A percentile compares a stretch with the other conserved stretches of the same genome.
phyloP scores from a whole-genome alignment of 192 early-diverging fungal species.

The Entrophospora sp. region DNA sequence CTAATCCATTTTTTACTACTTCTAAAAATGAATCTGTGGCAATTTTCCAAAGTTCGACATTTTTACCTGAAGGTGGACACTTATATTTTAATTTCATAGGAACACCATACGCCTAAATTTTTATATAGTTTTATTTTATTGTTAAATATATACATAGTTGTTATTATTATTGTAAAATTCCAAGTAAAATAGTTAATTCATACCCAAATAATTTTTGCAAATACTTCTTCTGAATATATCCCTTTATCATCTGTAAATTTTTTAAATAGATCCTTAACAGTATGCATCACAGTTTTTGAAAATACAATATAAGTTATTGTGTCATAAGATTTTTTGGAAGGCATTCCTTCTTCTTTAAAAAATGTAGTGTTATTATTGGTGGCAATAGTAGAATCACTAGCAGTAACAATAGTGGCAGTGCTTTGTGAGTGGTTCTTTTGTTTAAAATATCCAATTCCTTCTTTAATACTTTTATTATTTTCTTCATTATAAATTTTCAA shows the following conservation, averaged over 20 bases:
- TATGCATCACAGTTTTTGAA: conserved; percentile 50
- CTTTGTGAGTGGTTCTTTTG: too few relatives aligned
- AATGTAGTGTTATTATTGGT: not conserved
- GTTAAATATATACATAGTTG: not conserved
- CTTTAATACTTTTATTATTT: too few relatives aligned
- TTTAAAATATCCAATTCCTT: too few relatives aligned
- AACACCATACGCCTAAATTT: conserved; percentile 47
- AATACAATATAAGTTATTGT: conserved; percentile 69
- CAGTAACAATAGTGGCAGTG: too few relatives aligned
- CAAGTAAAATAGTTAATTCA: not conserved
- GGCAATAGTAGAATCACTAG: too few relatives aligned
- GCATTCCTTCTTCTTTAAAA: not conserved
- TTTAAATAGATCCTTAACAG: conserved; percentile 48
- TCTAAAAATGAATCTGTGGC: conserved; percentile 54
- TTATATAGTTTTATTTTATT: not conserved
- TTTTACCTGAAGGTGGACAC: conserved; percentile 61
- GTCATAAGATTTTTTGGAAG: conserved; percentile 20
- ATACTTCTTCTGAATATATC: conserved; percentile 47
- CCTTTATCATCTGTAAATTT: conserved; percentile 34
- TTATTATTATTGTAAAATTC: not conserved
- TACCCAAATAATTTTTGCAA: conserved; percentile 42
- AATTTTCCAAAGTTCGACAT: conserved; percentile 68
- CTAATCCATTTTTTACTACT: conserved; percentile 44
- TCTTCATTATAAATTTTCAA: not conserved
- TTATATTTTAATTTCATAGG: conserved; percentile 69